These are phyloP conservation scores for Globisporangium spinosum DNA, from an alignment of 352 stramenopile species.

Conservation along the genomic window DNA sequence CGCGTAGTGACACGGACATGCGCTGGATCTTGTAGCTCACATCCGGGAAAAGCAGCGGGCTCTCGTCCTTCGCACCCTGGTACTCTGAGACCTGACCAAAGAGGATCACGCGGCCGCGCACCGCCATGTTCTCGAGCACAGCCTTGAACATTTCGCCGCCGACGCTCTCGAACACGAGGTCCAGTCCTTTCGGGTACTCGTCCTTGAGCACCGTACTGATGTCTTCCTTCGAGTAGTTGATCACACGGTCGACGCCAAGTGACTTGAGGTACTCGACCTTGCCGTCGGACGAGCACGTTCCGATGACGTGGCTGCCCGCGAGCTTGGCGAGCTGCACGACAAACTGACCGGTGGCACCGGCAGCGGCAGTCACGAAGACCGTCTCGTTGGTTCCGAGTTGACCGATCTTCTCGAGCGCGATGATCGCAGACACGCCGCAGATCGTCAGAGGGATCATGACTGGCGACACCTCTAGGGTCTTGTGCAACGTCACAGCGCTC, in stretches of 20 bases:
- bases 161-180: constrained; percentile 47
- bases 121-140: constrained; percentile 27
- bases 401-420: constrained; percentile 37
- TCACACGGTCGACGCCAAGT: constrained; percentile 48
- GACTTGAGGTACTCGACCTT: constrained; percentile 66
- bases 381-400: constrained; percentile 35
- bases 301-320: constrained; percentile 61
- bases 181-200: constrained; percentile 39
- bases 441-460: constrained; percentile 36
- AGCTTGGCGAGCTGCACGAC: constrained; percentile 72
- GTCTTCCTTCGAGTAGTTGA: constrained; percentile 74
- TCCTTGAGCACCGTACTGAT: constrained; percentile 36
- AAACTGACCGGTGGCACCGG: constrained; percentile 63
- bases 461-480: constrained; percentile 17
- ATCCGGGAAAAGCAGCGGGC: constrained; percentile 6
- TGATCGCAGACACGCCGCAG: constrained; percentile 33
- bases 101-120: constrained; percentile 35
- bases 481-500: constrained; percentile 18
- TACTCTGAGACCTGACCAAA: constrained; percentile 40
- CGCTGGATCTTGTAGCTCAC: constrained; percentile 12
- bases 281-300: constrained; percentile 59
- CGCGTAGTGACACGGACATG: constrained; percentile 32
- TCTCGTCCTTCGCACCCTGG: constrained; percentile 30
- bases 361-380: constrained; percentile 36
- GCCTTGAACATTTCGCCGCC: constrained; percentile 40